Evolutionary conservation across 2,329 filamentous ascomycete genomes (phyloP), one percentile per base, ranked within the genome.

Genomic region (Phyllosticta citrichinensis): DNA sequence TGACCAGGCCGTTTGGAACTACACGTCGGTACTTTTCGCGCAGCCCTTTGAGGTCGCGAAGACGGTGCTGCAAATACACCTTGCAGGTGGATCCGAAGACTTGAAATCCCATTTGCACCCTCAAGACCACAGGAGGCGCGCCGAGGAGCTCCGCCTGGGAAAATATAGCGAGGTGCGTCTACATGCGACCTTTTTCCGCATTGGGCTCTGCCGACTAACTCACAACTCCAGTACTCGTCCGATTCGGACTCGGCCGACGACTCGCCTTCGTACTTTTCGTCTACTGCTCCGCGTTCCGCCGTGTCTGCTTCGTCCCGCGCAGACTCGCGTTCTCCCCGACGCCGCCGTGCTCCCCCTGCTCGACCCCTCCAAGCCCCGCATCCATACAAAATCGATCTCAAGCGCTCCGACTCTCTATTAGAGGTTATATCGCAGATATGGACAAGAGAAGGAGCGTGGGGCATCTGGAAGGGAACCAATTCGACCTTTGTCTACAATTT

Each of bases 11-110:
- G 72, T 96, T 73, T 95, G 92, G 86, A 93, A 94, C 71, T 99
- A 99, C 76, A 88, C 87, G 14, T 91, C 87, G 62, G 87, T 96
- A 24, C 75, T 97, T 69, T 86, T 96, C 71, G 88, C 91, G 59
- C 94, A 99, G 76, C 94, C 94, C 14, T 97, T 99, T 73, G 94
- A 97, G 79, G 92, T 97, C 62, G 91, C 93, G 70, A 97, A 97
- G 81, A 94, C 87, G 14, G 84, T 97, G 61, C 77, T 99, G 67
- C 94, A 99, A 76, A 85, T 91, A 57, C 84, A 83, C 65, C 75
- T 83, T 58, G 78, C 78, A 47, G 72, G 74, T 10, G 74, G 66
- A 3, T 50, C 55, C 8, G 55, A 58, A 17, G 27, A 50, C 5
- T 33, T 52, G 50, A 70, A 56, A 70, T 67, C 11, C 14, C 27